A percentile compares a stretch with the other conserved stretches of the same genome.
phyloP scores from a whole-genome alignment of 768 basidiomycete genomes.

The Strobilomyces echinocephalus region DNA sequence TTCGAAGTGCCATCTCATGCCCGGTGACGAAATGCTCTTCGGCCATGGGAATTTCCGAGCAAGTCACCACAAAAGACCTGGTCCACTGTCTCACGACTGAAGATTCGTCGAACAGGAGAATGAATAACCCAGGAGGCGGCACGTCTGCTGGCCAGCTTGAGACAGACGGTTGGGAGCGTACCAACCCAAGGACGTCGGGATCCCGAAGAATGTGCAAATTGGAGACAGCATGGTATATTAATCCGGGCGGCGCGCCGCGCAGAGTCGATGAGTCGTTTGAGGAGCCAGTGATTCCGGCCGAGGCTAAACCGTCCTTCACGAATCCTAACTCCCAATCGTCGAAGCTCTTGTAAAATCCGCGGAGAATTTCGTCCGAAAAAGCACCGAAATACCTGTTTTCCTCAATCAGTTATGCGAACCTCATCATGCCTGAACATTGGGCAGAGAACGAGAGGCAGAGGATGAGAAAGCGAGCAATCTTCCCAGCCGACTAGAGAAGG shows the following conservation, averaged over 20 bases:
- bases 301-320: conserved; percentile 46
- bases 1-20: conserved; percentile 44
- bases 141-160: conserved; percentile 53
- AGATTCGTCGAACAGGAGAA: conserved; percentile 51
- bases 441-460: conserved; percentile 6
- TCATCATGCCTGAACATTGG: conserved; percentile 2
- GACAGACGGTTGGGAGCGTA: conserved; percentile 24
- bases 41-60: conserved; percentile 42
- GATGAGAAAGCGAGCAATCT: conserved; percentile 7
- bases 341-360: conserved; percentile 57
- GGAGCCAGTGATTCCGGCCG: conserved; percentile 21
- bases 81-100: conserved; percentile 58
- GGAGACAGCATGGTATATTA: conserved; percentile 58
- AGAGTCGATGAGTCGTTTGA: conserved; percentile 27
- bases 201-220: conserved; percentile 57
- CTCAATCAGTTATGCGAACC: conserved; percentile 12
- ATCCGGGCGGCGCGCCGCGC: conserved; percentile 42
- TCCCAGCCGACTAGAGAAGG: background rate
- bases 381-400: conserved; percentile 66
- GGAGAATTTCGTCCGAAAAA: conserved; percentile 47
- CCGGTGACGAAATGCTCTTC: conserved; percentile 42
- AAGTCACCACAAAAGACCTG: conserved; percentile 38
- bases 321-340: conserved; percentile 60
- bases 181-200: conserved; percentile 36
- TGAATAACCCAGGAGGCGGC: conserved; percentile 57